Evolutionary conservation across 2,329 filamentous ascomycete species (phyloP).

Genomic region (Colletotrichum lini): DNA sequence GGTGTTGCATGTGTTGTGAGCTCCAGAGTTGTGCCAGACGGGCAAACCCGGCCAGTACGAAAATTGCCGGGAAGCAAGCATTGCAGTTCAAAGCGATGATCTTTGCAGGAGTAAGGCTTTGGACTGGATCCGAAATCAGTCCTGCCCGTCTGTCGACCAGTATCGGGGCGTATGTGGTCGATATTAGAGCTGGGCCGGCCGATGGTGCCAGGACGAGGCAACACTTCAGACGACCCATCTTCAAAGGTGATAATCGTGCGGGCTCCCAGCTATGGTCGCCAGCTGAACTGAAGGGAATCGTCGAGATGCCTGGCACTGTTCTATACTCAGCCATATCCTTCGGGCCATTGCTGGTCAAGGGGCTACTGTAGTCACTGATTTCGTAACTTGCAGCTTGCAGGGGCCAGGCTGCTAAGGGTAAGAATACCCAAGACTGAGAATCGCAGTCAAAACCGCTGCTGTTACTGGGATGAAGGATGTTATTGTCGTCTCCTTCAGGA

Average conservation of each 20-base stretch:
- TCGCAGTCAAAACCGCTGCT: background rate
- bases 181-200: conserved; percentile 18
- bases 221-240: background rate
- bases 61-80: conserved; percentile 11
- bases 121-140: background rate
- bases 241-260: background rate
- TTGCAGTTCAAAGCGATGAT: background rate
- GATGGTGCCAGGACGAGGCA: background rate
- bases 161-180: background rate
- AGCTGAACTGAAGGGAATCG: conserved; percentile 16
- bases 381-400: background rate
- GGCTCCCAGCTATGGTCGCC: background rate
- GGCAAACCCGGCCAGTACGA: conserved; percentile 1
- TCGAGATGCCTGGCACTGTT: background rate
- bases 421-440: background rate
- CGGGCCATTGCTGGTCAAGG: conserved; percentile 6
- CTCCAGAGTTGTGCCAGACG: background rate
- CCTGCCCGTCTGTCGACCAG: background rate
- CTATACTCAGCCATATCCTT: background rate
- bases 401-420: background rate
- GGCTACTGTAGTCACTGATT: background rate
- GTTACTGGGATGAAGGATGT: conserved; percentile 10
- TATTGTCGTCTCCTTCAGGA: conserved; percentile 1
- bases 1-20: background rate
- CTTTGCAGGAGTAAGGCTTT: background rate